Base-by-base conservation (phyloP, 495 filamentous ascomycete species). In the Penicillium argentinense region DNA sequence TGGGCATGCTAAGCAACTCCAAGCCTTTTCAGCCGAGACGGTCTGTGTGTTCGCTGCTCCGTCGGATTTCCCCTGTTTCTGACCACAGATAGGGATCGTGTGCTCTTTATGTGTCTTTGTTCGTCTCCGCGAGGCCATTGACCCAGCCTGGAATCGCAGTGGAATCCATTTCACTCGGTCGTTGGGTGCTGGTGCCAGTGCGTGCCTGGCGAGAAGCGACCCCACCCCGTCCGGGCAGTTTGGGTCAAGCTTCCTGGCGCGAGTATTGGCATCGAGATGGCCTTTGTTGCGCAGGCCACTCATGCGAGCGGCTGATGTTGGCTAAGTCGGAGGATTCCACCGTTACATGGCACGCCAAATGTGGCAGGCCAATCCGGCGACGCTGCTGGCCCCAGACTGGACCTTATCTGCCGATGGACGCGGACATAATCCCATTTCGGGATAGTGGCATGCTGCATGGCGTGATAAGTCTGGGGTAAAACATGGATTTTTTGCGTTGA, bases 401-500 rank as follows among this genome's bases (percentile, higher is more conserved):
- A 25, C 21, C 45, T 49, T 45, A 54, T 49, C 51, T 54, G 45
- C 51, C 30, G 16, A 24, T 29, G n/a, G 39, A 43, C 51, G 39
- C 38, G 25, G 17, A 39, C 33, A 5, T 32, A 25, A 12, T 27
- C 41, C 41, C 13, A 3, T 32, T 49, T 17, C 3, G n/a, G 44
- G 17, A 22, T 43, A 49, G 36, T 25, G 8, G 12, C 2, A 3
- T 9, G 19, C 6, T 12, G 9, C 22, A 28, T 49, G 45, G 51
- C 45, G 40, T 45, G 45, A 49, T 26, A 45, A 54, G 32, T 54
- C 51, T 38, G 51, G 51, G 51, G 51, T 54, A 54, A 21, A 46
- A 53, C 29, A 40, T 43, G 7, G 28, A n/a, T n/a, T n/a, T 30
- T n/a, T 30, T n/a, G 28, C 14, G 11, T 17, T 17, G 4, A 17